Evolutionary conservation across 352 stramenopile genomes (phyloP).

Genomic region (Phytophthora meadii): DNA sequence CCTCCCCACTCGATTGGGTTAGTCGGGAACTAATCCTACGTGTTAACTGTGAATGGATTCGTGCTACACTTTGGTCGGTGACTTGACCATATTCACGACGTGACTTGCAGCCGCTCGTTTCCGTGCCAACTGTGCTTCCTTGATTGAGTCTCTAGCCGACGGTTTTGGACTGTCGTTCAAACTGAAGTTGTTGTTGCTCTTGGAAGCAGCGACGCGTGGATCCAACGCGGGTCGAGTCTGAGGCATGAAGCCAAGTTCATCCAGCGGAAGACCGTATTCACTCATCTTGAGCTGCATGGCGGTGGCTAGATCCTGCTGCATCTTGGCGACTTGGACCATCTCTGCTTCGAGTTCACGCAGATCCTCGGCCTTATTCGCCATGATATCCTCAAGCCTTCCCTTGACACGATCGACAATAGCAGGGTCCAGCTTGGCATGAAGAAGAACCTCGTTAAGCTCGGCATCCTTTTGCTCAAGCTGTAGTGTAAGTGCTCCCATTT

Average conservation of each 20-base stretch:
- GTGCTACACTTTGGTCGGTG: conserved; percentile 22
- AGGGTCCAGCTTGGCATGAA: conserved; percentile 91
- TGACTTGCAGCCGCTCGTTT: conserved; percentile 25
- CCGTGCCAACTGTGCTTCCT: conserved; percentile 21
- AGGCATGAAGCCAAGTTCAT: conserved; percentile 87
- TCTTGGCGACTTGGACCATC: conserved; percentile 68
- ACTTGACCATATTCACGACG: conserved; percentile 16
- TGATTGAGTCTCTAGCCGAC: conserved; percentile 11
- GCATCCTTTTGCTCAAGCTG: conserved; percentile 92
- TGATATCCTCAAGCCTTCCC: conserved; percentile 89
- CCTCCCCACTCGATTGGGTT: conserved; percentile 42
- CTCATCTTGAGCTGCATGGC: conserved; percentile 89
- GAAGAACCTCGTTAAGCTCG: conserved; percentile 92
- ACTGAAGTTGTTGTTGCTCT: conserved; percentile 35
- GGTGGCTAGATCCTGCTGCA: conserved; percentile 85
- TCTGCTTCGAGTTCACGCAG: conserved; percentile 87
- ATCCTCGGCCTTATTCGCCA: conserved; percentile 88
- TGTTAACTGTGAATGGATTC: conserved; percentile 3
- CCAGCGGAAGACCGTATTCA: conserved; percentile 90
- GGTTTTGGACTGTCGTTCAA: neutral
- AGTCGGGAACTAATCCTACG: conserved; percentile 3
- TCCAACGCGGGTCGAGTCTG: conserved; percentile 27
- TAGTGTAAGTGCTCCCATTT: conserved; percentile 86
- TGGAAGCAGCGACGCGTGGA: conserved; percentile 19
- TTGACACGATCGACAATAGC: conserved; percentile 86